Conservation (phyloP, 108 stramenopile species). For the Conticribra guillardii region DNA sequence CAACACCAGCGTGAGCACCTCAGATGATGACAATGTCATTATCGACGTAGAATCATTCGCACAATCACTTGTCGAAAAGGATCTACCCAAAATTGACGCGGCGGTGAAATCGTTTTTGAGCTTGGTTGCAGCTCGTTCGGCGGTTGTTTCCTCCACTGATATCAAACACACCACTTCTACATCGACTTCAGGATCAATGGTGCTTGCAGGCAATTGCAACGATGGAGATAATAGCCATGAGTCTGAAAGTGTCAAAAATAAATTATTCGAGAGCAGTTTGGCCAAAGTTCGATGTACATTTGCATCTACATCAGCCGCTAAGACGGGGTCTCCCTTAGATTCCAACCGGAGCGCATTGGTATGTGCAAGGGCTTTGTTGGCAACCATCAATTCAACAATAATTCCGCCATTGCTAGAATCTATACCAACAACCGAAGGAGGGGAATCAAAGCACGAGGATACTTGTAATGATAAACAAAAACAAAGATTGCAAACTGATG, state of each 20-base stretch:
- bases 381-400: conserved; percentile 34
- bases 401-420: conserved; percentile 9
- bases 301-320: neutral
- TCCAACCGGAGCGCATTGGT: conserved; percentile 16
- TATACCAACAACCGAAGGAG: too few relatives aligned
- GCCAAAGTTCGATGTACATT: too few relatives aligned
- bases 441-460: neutral
- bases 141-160: conserved; percentile 25
- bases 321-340: neutral
- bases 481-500: conserved; percentile 4
- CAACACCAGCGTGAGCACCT: too few relatives aligned
- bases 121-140: conserved; percentile 39
- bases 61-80: conserved; percentile 36
- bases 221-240: neutral
- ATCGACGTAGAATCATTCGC: conserved; percentile 17
- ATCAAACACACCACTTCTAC: too few relatives aligned
- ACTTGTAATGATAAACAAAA: neutral
- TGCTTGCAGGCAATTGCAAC: too few relatives aligned
- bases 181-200: too few relatives aligned
- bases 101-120: conserved; percentile 37
- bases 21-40: too few relatives aligned
- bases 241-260: too few relatives aligned
- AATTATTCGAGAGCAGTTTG: too few relatives aligned
- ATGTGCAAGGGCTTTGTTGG: conserved; percentile 28
- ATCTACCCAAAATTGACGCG: conserved; percentile 39